Evolutionary conservation across 2,329 filamentous ascomycete genomes (phyloP), one percentile per base, ranked within the genome.

Genomic region (Albifimbria verrucaria): DNA sequence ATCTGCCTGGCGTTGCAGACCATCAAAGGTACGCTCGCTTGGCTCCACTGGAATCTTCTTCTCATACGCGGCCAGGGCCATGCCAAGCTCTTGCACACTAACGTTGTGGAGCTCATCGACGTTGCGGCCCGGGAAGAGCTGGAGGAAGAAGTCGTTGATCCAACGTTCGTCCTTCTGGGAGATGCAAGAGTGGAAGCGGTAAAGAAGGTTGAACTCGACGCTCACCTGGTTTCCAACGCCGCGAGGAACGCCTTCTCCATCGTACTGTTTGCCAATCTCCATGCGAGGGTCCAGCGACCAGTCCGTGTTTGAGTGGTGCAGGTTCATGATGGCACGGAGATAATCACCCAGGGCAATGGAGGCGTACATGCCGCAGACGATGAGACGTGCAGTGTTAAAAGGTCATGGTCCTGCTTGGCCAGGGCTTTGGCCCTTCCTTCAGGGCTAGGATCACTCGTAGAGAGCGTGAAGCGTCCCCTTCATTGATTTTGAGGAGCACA

Each of bases 401-500:
- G 60, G 43, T 73, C 69, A 12, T 74, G 64, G 50, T 75, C 76
- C 20, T 72, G 68, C 57, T 76, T 76, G n/a, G 69, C 61, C 50
- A 65, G 42, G 15, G 69, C 71, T 28, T 62, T 56, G 17, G 64
- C 61, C 43, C 54, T 62, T 17, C 65, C 62, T 32, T 65, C 57
- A 2, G 46, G 46, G n/a, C n/a, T n/a, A n/a, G n/a, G n/a, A n/a
- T n/a, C n/a, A n/a, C n/a, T n/a, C n/a, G n/a, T n/a, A n/a, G n/a
- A n/a, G n/a, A n/a, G n/a, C 1, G 72, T 73, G 63, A 86, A 89
- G 21, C 83, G 79, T 6, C 78, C 81, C 48, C 77, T 74, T 89
- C 85, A 61, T 89, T 88, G 66, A 89, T 87, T n/a, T 72, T 67
- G 2, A 80, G 78, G n/a, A n/a, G n/a, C n/a, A n/a, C n/a, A n/a